phyloP scores from a whole-genome alignment of 805 yeast species.

The Ogataea trehalophila region DNA sequence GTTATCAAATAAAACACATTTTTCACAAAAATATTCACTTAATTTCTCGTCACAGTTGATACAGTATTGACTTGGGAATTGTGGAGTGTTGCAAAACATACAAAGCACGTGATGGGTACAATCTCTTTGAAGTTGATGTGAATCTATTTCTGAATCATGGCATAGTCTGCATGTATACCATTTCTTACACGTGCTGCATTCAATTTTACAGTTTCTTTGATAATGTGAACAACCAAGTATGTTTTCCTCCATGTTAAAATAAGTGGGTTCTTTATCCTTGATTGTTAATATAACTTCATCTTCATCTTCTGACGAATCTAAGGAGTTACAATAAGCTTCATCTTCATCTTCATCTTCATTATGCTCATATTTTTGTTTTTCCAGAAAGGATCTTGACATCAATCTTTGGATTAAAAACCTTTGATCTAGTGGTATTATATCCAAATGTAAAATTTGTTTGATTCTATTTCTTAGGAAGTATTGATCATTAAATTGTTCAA shows the following conservation, averaged over 20 bases:
- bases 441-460: slow-evolving; percentile 39
- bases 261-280: slow-evolving; percentile 45
- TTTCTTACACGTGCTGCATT: slow-evolving; percentile 66
- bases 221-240: slow-evolving; percentile 80
- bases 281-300: slow-evolving; percentile 41
- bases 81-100: slow-evolving; percentile 74
- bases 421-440: slow-evolving; percentile 38
- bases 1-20: slow-evolving; percentile 79
- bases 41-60: slow-evolving; percentile 59
- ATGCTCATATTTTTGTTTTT: slow-evolving; percentile 31
- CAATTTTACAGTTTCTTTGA: slow-evolving; percentile 75
- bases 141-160: slow-evolving; percentile 56
- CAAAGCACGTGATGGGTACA: slow-evolving; percentile 70
- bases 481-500: slow-evolving; percentile 33
- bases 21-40: slow-evolving; percentile 72
- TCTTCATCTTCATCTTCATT: slow-evolving; percentile 14
- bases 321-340: slow-evolving; percentile 10
- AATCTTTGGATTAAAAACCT: slow-evolving; percentile 53
- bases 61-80: slow-evolving; percentile 67
- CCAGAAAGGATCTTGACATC: slow-evolving; percentile 65
- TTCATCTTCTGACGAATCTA: slow-evolving; percentile 6
- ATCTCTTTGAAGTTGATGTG: slow-evolving; percentile 56
- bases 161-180: slow-evolving; percentile 86
- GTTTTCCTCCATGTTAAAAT: slow-evolving; percentile 37
- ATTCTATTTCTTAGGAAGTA: slow-evolving; percentile 42